Conservation (phyloP, 345 rosid genomes). For the Hypericum androsaemum region DNA sequence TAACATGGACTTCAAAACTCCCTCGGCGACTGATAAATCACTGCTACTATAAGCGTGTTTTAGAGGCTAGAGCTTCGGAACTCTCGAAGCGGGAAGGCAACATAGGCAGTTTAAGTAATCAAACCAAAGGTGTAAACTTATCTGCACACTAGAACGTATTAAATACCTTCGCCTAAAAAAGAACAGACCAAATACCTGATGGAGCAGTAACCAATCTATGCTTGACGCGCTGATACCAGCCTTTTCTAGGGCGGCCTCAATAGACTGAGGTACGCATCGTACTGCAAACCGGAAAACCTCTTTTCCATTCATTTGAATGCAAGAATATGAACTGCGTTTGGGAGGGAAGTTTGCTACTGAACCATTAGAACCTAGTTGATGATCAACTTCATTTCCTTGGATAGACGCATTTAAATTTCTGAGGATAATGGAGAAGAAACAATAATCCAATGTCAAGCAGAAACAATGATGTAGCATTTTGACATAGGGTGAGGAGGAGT, state of each 20-base stretch:
- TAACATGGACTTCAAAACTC: no score
- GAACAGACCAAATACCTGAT: slow-evolving; percentile 43
- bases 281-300: slow-evolving; percentile 93
- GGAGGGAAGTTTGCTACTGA: slow-evolving; percentile 59
- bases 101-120: no score
- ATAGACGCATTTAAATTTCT: slow-evolving; percentile 62
- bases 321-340: slow-evolving; percentile 40
- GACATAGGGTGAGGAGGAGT: slow-evolving; percentile 4
- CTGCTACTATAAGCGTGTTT: no score
- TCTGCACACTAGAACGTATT: no score
- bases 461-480: slow-evolving; percentile 7
- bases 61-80: no score
- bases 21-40: no score
- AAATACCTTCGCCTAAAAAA: no score
- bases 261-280: slow-evolving; percentile 70
- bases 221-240: slow-evolving; percentile 64
- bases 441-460: slow-evolving; percentile 7
- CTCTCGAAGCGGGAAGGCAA: no score
- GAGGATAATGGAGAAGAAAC: slow-evolving; percentile 17
- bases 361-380: slow-evolving; percentile 49
- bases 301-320: slow-evolving; percentile 80
- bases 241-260: slow-evolving; percentile 61
- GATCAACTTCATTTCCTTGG: slow-evolving; percentile 31
- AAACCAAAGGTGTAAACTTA: no score
- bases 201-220: slow-evolving; percentile 91